These are phyloP conservation scores for Suillus ampliporus DNA, from an alignment of 768 basidiomycete genomes.

Conservation along the genomic window DNA sequence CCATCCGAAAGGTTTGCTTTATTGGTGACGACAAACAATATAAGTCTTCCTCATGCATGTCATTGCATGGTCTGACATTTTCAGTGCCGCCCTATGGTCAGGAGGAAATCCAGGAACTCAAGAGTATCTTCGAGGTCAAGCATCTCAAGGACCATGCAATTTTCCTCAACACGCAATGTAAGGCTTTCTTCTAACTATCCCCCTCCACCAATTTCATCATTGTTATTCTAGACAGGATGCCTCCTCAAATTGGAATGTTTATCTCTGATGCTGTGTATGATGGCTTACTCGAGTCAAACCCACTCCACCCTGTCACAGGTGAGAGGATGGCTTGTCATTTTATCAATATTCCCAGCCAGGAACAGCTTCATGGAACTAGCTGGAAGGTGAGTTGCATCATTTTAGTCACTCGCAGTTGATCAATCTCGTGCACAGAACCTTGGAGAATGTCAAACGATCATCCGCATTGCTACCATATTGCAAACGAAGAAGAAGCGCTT, in stretches of 20 bases:
- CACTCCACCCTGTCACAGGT: conserved; percentile 52
- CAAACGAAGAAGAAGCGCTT: conserved; percentile 55
- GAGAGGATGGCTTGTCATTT: conserved; percentile 61
- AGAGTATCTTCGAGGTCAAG: conserved; percentile 79
- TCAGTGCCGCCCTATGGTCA: conserved; percentile 84
- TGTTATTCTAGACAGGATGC: conserved; percentile 73
- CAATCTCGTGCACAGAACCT: conserved; percentile 52
- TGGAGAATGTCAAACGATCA: conserved; percentile 58
- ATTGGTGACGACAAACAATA: conserved; percentile 75
- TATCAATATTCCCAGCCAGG: conserved; percentile 58
- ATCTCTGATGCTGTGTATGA: conserved; percentile 75
- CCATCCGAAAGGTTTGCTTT: conserved; percentile 60
- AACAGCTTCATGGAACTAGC: conserved; percentile 43
- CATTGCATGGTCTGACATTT: conserved; percentile 30
- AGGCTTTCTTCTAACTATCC: conserved; percentile 25
- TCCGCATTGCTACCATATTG: conserved; percentile 63
- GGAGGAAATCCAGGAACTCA: conserved; percentile 64
- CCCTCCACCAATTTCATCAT: conserved; percentile 11
- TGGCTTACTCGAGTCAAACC: conserved; percentile 57
- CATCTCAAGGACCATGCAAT: conserved; percentile 56
- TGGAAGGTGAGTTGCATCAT: conserved; percentile 39
- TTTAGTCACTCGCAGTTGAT: conserved; percentile 4
- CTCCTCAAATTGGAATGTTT: conserved; percentile 74
- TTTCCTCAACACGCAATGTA: conserved; percentile 81
- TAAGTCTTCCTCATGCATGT: conserved; percentile 39